These are phyloP conservation scores for Themeda triandra DNA, from an alignment of 176 grass and related monocot species.

Conservation along the genomic window DNA sequence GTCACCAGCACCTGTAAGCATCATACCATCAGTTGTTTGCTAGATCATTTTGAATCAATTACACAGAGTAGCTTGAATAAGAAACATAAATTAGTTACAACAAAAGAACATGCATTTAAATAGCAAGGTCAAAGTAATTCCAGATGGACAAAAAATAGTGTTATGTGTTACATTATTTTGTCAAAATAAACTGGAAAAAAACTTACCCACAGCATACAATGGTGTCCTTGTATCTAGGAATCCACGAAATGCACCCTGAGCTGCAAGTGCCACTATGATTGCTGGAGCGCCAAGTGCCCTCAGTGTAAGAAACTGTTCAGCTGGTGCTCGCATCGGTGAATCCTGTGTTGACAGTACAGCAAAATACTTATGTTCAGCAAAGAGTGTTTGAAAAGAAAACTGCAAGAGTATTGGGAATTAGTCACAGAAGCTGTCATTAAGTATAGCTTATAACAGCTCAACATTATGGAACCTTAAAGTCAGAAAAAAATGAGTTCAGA, in stretches of 20 bases:
- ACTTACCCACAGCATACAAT: constrained; percentile 79
- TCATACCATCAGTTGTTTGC: background rate
- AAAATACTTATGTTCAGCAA: background rate
- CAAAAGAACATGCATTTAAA: background rate
- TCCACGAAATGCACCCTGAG: constrained; percentile 94
- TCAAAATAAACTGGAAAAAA: background rate
- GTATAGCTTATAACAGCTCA: background rate
- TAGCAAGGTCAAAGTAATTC: background rate
- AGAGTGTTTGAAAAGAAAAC: background rate
- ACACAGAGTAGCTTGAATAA: background rate
- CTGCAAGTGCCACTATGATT: constrained; percentile 85
- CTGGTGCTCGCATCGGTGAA: constrained; percentile 76
- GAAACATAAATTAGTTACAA: background rate
- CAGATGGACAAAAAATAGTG: background rate
- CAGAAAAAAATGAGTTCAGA: background rate
- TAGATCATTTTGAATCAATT: background rate
- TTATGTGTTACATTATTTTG: background rate
- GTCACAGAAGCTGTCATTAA: background rate
- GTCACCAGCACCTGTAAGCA: constrained; percentile 70
- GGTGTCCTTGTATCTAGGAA: constrained; percentile 95
- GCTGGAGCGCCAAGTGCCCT: constrained; percentile 87
- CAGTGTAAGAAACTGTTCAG: constrained; percentile 86
- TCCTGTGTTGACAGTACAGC: constrained; percentile 61
- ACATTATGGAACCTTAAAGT: background rate
- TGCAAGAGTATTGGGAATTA: background rate